phyloP scores from a whole-genome alignment of 2,329 filamentous ascomycete species.

The Neobulgaria alba region DNA sequence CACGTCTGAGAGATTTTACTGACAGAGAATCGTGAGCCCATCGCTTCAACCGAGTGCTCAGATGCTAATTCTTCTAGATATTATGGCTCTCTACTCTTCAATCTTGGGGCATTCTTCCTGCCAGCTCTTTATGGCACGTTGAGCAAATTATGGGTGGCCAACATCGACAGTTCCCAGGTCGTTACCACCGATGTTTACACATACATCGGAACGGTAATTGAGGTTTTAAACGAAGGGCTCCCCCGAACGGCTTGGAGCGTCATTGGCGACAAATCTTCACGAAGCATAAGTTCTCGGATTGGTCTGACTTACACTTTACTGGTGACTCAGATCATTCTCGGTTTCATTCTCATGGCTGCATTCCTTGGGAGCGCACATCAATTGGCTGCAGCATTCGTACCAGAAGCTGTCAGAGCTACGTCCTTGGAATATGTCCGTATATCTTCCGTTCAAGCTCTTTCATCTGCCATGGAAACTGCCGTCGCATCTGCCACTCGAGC shows the following conservation, averaged over 20 bases:
- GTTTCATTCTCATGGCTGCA: constrained; percentile 49
- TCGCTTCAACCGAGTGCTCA: neutral
- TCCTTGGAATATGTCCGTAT: constrained; percentile 59
- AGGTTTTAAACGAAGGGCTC: constrained; percentile 66
- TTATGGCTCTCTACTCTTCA: constrained; percentile 51
- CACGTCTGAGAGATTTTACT: neutral
- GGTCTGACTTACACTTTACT: constrained; percentile 55
- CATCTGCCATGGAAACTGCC: constrained; percentile 53
- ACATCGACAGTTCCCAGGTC: constrained; percentile 54
- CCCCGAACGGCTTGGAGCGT: constrained; percentile 60
- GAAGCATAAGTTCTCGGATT: constrained; percentile 42
- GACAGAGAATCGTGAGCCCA: constrained; percentile 6
- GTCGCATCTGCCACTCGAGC: constrained; percentile 48
- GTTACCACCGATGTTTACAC: constrained; percentile 60
- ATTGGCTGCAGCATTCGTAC: constrained; percentile 56
- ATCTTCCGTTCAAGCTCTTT: constrained; percentile 52
- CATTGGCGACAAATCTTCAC: constrained; percentile 54
- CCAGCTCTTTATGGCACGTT: constrained; percentile 61
- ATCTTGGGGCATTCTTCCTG: constrained; percentile 52
- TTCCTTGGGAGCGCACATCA: constrained; percentile 45
- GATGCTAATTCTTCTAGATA: constrained; percentile 34
- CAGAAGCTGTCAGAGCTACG: constrained; percentile 42
- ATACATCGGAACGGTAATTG: constrained; percentile 57
- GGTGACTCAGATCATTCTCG: constrained; percentile 49
- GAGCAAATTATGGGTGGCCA: constrained; percentile 62